Evolutionary conservation across 768 basidiomycete genomes (phyloP), one percentile per base, ranked within the genome.

Genomic region (Boletus tylopilopsis): DNA sequence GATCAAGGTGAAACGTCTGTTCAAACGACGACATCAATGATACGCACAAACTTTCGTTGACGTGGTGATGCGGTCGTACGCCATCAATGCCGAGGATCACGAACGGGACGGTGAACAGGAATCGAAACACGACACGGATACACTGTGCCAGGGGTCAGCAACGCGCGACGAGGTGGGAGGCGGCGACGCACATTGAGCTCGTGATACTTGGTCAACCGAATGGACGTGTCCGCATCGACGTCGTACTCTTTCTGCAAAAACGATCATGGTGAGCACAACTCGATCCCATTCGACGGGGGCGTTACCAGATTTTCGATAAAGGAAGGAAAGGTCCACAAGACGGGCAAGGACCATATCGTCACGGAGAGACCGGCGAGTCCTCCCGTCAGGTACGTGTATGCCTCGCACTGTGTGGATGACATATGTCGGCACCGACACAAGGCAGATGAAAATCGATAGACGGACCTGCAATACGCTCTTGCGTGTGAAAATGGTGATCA

Each of bases 161-260:
- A 12, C 8, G 34, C 9, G 18, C 15, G 23, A 25, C 1, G 16
- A 6, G 27, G 49, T 3, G 10, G 38, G 24, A n/a, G n/a, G 12
- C 15, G 13, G 19, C 23, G 6, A 68, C 87, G 30, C 54, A 91
- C 90, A 56, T 93, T 93, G 34, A 91, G 68, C 59, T 92, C 87
- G 34, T 87, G 85, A 61, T 88, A 92, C 54, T 84, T 90, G 30
- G 84, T 84, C 42, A 93, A 68, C 19, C 88, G 81, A 19, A 87
- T 22, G 40, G 91, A 74, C 3, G 84, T 88, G 25, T 58, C 71
- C 16, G 58, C 74, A 45, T 91, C 89, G 9, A 88, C 83, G 8
- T 79, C 79, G 61, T 85, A 77, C 15, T 56, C 57, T 60, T 76
- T 77, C 85, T 89, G 50, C 45, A 9, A 18, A 13, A 13, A n/a